Base-by-base conservation (phyloP, 371 early-diverging fungal species). In the Mucor plumbeus region DNA sequence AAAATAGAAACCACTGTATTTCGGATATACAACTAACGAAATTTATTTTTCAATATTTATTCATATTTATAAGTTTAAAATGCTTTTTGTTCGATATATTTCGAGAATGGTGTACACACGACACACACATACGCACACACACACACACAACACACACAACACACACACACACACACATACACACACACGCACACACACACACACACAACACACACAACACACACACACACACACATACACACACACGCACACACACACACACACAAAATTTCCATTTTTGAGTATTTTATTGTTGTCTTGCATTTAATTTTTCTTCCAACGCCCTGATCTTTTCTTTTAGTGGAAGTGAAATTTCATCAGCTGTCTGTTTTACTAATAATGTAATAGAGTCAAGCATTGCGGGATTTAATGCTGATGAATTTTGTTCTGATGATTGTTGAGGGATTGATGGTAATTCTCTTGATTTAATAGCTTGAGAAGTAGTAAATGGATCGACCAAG, bases 401-500 rank as follows among this genome's bases (percentile, higher is more conserved):
- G 26, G 72, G 72, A 26, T 59, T 63, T 0, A 71, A 34, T 10
- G 15, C 17, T 17, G 13, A 19, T 21, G 39, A 17, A 33, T 19
- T 6, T 10, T 31, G 14, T 0, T n/a, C 13, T 14, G 40, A 59
- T 15, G 47, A 10, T 1, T 47, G 41, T 15, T 50, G 34, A 7
- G 64, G 33, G 14, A 64, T 15, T 10, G 19, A 47, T 0, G 47
- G 14, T 4, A 7, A 57, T 7, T 44, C 44, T 17, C n/a, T 44
- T n/a, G 44, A 15, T 59, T 55, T 15, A 34, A 39, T 3, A 1
- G 21, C 50, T 62, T 65, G 15, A 4, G 62, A 11, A 9, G 68
- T 58, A 6, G 72, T 36, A 33, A 72, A 68, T 31, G 74, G 74
- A 59, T 74, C 74, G 38, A 70, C 50, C 19, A 74, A 26, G 39